phyloP scores from a whole-genome alignment of 108 stramenopile genomes.

The Parietichytrium sp. region DNA sequence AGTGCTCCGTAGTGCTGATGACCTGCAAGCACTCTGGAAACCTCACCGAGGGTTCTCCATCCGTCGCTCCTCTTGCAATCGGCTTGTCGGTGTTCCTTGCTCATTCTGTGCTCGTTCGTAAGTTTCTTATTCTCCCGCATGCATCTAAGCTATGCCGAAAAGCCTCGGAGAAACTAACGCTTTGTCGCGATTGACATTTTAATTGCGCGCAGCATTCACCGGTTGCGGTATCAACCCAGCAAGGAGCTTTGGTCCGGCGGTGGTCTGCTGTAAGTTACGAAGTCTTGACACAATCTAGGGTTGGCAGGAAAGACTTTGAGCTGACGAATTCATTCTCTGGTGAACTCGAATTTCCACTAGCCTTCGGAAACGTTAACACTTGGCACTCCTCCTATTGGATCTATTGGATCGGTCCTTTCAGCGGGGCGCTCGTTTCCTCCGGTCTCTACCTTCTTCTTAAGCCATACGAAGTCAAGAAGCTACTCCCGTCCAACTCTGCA shows the following conservation, averaged over 20 bases:
- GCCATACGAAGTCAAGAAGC: too few species aligned
- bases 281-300: constrained; percentile 2
- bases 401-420: constrained; percentile 57
- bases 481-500: too few species aligned
- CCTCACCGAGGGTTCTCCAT: constrained; percentile 26
- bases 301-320: not conserved
- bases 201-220: too few species aligned
- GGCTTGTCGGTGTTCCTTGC: constrained; percentile 53
- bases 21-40: constrained; percentile 49
- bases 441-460: not conserved
- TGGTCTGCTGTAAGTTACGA: constrained; percentile 46
- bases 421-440: not conserved
- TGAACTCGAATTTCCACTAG: not conserved
- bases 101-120: constrained; percentile 54
- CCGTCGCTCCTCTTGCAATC: constrained; percentile 51
- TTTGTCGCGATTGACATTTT: too few species aligned
- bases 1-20: constrained; percentile 44
- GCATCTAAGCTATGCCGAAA: too few species aligned
- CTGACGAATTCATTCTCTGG: not conserved
- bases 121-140: too few species aligned
- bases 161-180: too few species aligned
- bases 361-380: not conserved
- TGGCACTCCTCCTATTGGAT: constrained; percentile 48
- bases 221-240: constrained; percentile 71
- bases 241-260: constrained; percentile 58